Percentiles rank a stretch among this genome's conserved stretches.
These are phyloP conservation scores for Pistacia vera DNA, from an alignment of 345 rosid species.

Conservation along the genomic window DNA sequence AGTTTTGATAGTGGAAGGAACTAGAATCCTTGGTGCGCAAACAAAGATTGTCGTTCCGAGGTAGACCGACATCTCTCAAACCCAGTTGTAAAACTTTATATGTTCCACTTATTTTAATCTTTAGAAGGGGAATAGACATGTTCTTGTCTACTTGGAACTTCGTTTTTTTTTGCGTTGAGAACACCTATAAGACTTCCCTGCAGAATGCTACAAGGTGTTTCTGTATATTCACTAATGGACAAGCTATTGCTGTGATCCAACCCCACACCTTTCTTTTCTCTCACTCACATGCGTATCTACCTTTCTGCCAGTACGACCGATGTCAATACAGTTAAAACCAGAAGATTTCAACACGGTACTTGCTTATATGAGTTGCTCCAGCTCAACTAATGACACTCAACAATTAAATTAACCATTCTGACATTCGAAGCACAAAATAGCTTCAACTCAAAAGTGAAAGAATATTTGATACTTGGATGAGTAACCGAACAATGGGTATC, in stretches of 20 bases:
- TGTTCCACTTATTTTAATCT: neutral
- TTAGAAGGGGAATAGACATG: neutral
- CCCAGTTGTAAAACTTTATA: neutral
- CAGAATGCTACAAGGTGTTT: neutral
- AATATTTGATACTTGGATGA: neutral
- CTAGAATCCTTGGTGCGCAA: neutral
- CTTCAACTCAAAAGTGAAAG: neutral
- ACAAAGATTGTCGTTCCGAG: conserved; percentile 11
- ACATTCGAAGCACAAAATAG: neutral
- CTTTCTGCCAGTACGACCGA: too few species aligned
- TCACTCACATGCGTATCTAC: neutral
- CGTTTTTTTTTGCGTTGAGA: neutral
- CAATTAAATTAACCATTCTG: neutral
- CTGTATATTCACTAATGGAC: neutral
- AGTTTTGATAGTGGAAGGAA: conserved; percentile 5
- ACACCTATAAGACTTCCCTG: neutral
- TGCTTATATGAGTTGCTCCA: neutral
- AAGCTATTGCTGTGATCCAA: neutral
- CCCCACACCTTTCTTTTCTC: neutral
- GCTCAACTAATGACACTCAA: neutral
- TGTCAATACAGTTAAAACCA: neutral
- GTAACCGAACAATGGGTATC: neutral
- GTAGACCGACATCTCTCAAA: neutral
- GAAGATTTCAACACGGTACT: neutral
- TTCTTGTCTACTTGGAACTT: neutral